A percentile compares a stretch with the other conserved stretches of the same genome.
phyloP scores from a whole-genome alignment of 2,329 filamentous ascomycete genomes.

The Aspergillus proliferans region DNA sequence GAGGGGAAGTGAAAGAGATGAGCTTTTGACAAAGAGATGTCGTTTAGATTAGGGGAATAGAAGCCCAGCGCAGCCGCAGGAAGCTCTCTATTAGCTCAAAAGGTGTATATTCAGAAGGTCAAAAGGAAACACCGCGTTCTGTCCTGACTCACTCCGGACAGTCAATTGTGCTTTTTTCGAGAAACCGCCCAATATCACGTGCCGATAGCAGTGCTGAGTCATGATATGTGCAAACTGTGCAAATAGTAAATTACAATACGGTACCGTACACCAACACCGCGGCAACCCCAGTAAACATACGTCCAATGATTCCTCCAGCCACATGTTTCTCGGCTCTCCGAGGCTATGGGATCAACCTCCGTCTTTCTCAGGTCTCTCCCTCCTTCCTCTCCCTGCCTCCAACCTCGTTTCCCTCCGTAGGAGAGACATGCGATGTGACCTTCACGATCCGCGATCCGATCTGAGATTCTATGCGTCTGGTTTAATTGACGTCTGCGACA shows the following conservation, averaged over 20 bases:
- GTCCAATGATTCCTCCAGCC: conserved; percentile 25
- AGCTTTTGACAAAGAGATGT: neutral
- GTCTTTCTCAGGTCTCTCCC: conserved; percentile 15
- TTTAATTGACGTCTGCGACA: conserved; percentile 19
- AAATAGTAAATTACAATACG: conserved; percentile 16
- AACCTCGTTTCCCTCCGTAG: conserved; percentile 10
- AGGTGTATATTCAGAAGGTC: neutral
- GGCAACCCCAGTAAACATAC: conserved; percentile 18
- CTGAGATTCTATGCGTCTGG: conserved; percentile 22
- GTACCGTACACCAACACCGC: neutral
- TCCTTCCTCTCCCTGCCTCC: conserved; percentile 12
- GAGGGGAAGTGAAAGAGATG: neutral
- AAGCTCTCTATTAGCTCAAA: neutral
- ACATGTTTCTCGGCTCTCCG: conserved; percentile 35
- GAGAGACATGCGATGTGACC: conserved; percentile 28
- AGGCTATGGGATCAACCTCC: conserved; percentile 21
- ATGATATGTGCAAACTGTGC: conserved; percentile 21
- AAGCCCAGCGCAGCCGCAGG: neutral
- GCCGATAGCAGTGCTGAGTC: conserved; percentile 8
- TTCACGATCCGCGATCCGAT: conserved; percentile 17
- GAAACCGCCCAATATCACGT: conserved; percentile 5
- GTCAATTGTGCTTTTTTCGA: neutral
- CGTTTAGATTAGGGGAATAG: neutral
- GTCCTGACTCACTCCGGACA: neutral
- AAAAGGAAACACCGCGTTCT: neutral